Conservation (phyloP, 2,329 filamentous ascomycete genomes). For the Cylindrodendrum hubeiense region DNA sequence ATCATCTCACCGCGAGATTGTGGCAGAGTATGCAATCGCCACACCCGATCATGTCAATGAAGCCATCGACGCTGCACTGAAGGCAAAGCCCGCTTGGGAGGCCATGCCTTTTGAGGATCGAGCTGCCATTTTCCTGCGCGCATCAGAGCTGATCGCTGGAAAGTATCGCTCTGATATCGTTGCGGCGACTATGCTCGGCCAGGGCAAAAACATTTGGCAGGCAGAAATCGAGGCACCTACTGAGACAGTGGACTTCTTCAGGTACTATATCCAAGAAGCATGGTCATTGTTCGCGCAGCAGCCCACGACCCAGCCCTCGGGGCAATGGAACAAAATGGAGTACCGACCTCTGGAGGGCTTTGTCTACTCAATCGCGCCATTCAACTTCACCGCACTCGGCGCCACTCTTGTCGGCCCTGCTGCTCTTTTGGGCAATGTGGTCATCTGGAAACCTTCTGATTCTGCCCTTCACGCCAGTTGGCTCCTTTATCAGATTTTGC, state of each 20-base stretch:
- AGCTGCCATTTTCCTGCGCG: conserved; percentile 33
- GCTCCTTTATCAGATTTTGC: conserved; percentile 53
- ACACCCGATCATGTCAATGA: conserved; percentile 34
- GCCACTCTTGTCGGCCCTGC: conserved; percentile 52
- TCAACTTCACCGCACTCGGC: conserved; percentile 58
- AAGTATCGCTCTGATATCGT: conserved; percentile 37
- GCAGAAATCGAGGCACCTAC: conserved; percentile 35
- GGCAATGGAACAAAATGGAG: conserved; percentile 44
- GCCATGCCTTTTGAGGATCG: conserved; percentile 32
- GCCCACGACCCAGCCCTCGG: conserved; percentile 13
- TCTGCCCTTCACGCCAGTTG: conserved; percentile 49
- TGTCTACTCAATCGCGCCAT: conserved; percentile 55
- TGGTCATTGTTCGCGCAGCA: conserved; percentile 35
- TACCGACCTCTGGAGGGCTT: conserved; percentile 56
- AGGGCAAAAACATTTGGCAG: conserved; percentile 40
- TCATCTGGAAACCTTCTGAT: conserved; percentile 56
- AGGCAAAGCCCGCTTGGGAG: conserved; percentile 33
- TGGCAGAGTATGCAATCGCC: conserved; percentile 33
- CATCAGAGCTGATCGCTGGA: conserved; percentile 33
- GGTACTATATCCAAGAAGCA: conserved; percentile 36
- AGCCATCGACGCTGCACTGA: conserved; percentile 35
- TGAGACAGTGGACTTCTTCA: conserved; percentile 51
- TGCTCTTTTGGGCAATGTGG: conserved; percentile 55
- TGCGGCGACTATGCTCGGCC: conserved; percentile 34
- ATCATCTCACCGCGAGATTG: conserved; percentile 27